A percentile compares a stretch with the other conserved stretches of the same genome.
Evolutionary conservation across 345 rosid genomes (phyloP).

Genomic region (Camelina sativa): DNA sequence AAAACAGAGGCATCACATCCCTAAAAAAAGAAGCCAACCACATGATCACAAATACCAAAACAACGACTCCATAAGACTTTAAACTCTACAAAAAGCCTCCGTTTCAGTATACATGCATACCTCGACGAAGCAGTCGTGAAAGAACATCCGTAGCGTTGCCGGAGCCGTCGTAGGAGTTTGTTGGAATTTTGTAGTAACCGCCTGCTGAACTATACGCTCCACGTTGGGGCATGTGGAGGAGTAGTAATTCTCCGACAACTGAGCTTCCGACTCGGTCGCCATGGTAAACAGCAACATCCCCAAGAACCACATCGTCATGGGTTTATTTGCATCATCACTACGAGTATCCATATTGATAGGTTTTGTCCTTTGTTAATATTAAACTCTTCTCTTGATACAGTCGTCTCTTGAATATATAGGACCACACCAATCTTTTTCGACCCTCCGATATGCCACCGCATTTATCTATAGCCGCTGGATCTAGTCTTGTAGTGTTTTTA

Average conservation of each 20-base stretch:
- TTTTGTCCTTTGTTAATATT: background rate
- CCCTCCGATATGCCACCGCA: conserved; percentile 27
- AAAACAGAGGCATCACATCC: conserved; percentile 88
- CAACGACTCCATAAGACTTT: background rate
- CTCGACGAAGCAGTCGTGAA: conserved; percentile 88
- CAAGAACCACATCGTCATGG: conserved; percentile 31
- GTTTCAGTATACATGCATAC: conserved; percentile 41
- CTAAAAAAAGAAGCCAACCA: conserved; percentile 44
- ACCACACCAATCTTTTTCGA: conserved; percentile 12
- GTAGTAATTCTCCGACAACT: conserved; percentile 64
- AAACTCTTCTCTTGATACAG: conserved; percentile 3
- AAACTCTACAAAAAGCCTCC: background rate
- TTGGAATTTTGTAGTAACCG: conserved; percentile 55
- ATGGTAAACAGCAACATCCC: conserved; percentile 35
- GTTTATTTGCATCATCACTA: background rate
- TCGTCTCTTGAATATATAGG: conserved; percentile 19
- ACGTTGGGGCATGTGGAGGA: conserved; percentile 60
- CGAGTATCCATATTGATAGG: conserved; percentile 1
- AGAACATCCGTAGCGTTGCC: conserved; percentile 84
- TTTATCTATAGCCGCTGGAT: conserved; percentile 17
- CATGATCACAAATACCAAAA: background rate
- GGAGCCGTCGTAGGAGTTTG: conserved; percentile 73
- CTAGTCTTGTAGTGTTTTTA: background rate
- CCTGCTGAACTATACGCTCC: conserved; percentile 64
- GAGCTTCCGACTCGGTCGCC: conserved; percentile 47